Evolutionary conservation across 139 green algal species (phyloP).

Genomic region (Coelastrella sp.): DNA sequence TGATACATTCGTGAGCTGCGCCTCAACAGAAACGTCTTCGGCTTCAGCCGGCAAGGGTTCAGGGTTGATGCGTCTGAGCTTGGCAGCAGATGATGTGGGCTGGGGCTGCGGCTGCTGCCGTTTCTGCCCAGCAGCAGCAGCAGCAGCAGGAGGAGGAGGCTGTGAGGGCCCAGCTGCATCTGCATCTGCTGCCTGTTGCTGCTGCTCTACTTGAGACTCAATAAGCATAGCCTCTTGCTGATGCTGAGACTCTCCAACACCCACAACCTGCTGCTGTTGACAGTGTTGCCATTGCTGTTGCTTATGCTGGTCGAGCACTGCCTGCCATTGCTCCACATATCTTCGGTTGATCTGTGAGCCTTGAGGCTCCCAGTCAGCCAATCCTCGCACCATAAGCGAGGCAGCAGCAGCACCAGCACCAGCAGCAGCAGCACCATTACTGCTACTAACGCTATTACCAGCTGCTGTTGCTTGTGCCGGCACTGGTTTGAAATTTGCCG

Average conservation of each 20-base stretch:
- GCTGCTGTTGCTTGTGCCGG: background rate
- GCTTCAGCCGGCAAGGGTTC: background rate
- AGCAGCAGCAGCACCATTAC: background rate
- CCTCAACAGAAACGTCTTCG: background rate
- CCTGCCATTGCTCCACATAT: background rate
- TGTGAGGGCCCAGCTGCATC: background rate
- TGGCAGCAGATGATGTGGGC: background rate
- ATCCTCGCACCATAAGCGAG: background rate
- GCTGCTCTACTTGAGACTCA: background rate
- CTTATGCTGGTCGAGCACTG: background rate
- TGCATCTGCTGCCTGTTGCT: background rate
- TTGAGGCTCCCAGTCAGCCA: constrained; percentile 24
- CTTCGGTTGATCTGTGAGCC: background rate
- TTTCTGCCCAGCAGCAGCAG: constrained; percentile 13
- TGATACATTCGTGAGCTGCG: background rate
- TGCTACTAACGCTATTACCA: background rate
- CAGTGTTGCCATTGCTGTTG: background rate
- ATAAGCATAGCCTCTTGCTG: background rate
- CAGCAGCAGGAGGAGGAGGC: background rate
- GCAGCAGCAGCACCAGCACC: background rate
- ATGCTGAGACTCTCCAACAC: constrained; percentile 2
- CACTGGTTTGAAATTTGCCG: background rate
- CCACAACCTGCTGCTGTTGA: background rate
- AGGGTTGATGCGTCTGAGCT: background rate
- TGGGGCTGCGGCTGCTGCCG: constrained; percentile 26